Base-by-base conservation (phyloP, 371 early-diverging fungal species). In the Saksenaea oblongispora region DNA sequence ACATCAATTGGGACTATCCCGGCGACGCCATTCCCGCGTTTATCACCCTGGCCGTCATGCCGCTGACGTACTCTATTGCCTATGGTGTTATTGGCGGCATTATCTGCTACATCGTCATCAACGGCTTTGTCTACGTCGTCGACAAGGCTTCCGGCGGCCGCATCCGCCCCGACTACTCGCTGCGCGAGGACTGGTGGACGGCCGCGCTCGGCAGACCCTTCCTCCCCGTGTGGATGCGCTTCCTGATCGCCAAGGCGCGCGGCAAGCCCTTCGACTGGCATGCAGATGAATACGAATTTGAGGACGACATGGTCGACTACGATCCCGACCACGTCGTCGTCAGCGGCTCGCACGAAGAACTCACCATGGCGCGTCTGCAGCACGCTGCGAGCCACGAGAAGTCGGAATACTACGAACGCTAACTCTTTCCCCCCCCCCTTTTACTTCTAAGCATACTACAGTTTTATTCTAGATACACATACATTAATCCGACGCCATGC, bases 21-120 rank as follows among this genome's bases (percentile, higher is more conserved):
- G 89, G 90, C 9, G 90, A 93, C 66, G 85, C 86, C 17, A 82
- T 93, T 37, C 92, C 92, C 0, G 91, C 91, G 1, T 91, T 91
- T 69, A 69, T 91, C 54, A 89, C 90, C 14, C 83, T 93, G 53
- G 80, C 89, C 27, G 66, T 93, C 62, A 91, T 93, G 81, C 91
- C 91, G 1, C 83, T 93, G 61, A 86, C 89, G 8, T 91, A 90
- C 76, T 86, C 86, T 4, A 88, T 89, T 63, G 88, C 88, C 7
- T 87, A 89, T 74, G 89, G 90, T 61, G 73, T 89, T 31, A 88
- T 89, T 65, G 86, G 83, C 15, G 90, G 90, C 42, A 71, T 89
- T 18, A 60, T 85, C 17, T 70, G 81, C 31, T 89, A 86, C 58
- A 73, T 87, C 36, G 59, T 81, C 63, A 82, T 89, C 71, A 88